Base-by-base conservation (phyloP, 257 asterid species). In the Gentiana dahurica region DNA sequence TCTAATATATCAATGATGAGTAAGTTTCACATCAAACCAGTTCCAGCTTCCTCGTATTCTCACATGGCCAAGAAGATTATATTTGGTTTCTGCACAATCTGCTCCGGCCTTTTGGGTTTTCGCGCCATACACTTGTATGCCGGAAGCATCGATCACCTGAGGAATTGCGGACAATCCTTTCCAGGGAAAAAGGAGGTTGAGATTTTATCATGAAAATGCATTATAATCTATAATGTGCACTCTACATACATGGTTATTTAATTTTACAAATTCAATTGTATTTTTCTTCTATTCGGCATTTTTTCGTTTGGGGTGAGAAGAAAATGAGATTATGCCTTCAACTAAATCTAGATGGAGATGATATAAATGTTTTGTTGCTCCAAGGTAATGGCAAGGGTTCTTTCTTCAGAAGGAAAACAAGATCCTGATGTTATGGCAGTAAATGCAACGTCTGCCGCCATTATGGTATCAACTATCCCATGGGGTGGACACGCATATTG, bases 341-440 rank as follows among this genome's bases (percentile, higher is more conserved):
- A 55, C 6, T 46, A 12, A 52, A 51, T 70, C 24, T 62, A 60
- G 32, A 52, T 59, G 56, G 24, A 55, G 52, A 15, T 46, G 41
- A 12, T 59, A 8, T 55, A 24, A 24, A 8, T 63, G 34, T 49
- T 51, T 57, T 61, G 33, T 4, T 48, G 8, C 59, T 36, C 51
- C 61, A 60, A 91, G 98, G 75, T 87, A 70, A 78, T 80, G 88
- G 78, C 98, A 54, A 87, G 91, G 60, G 93, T 91, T 60, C 88
- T 91, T 61, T 85, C 95, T 12, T 91, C 97, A 38, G 95, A 91
- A 56, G 97, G 98, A 73, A 78, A 79, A 65, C 94, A 87, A 60
- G 98, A 91, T 68, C 97, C 98, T n/a, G 97, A 88, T 77, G 81
- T 91, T 57, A 65, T 91, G 94, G 95, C 98, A 47, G 98, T 93